Base-by-base conservation (phyloP, 257 asterid species). In the Solanum appendiculatum region DNA sequence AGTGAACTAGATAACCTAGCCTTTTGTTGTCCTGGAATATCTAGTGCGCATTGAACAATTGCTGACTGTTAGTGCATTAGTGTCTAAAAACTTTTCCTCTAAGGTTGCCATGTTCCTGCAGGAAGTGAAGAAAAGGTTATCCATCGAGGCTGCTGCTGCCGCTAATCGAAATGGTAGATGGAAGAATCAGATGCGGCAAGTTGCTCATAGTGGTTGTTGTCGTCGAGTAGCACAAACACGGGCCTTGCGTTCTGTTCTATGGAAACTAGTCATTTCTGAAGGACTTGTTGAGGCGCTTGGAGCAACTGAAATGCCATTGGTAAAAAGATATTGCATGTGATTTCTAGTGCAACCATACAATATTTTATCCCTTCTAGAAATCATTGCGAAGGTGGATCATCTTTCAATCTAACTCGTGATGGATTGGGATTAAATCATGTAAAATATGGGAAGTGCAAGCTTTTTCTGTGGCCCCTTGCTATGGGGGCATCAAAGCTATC, bases 131-230 rank as follows among this genome's bases (percentile, higher is more conserved):
- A 97, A 92, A 92, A 95, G 99, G 92, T 91, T 97, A 90, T 93
- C 98, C 80, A 88, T 92, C 89, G 98, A 94, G 88, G 97, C 94
- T 87, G 97, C 92, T 70, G 98, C 98, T 86, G 90, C 97, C 40
- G 98, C 99, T 88, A 93, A 88, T 77, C 90, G 95, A 83, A 90
- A 89, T 87, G 99, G 99, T 88, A 92, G 99, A 90, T 97, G 99
- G 99, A 95, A 94, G 93, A 95, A 97, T 94, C 99, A 97, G 90
- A 94, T 91, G 88, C 95, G 97, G 63, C 91, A 93, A 88, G 99
- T 95, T 89, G 98, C 99, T 27, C 98, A 94, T 88, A 94, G 95
- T 91, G 99, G 99, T 83, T 96, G 99, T 91, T 96, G 99, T 89
- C 93, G 96, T 56, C 93, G 99, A 89, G 99, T 91, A 80, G 95